Base-by-base conservation (phyloP, 768 basidiomycete species). In the Auricularia heimuer region DNA sequence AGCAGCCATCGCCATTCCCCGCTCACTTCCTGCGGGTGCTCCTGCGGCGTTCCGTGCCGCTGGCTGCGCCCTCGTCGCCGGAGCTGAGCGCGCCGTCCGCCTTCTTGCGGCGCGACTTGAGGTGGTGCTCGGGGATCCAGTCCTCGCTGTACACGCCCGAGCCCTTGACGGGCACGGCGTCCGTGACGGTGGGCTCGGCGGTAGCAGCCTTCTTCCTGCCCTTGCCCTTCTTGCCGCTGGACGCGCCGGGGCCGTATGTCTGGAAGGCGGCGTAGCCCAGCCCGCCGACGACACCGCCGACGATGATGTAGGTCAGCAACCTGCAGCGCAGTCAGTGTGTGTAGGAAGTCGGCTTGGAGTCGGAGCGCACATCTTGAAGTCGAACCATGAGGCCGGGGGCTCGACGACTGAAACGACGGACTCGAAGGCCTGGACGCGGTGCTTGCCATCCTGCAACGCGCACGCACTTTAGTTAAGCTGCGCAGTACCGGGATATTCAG, bases 101-200 rank as follows among this genome's bases (percentile, higher is more conserved):
- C 71, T 80, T 80, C 67, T 81, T 80, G 69, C 82, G 84, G 44
- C 74, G 65, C 74, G 89, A 89, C 78, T 83, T 88, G 67, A 92
- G 77, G 70, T 93, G 92, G 71, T 92, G 89, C 68, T 89, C 88
- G n/a, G 92, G 92, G 69, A 94, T 94, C 92, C 92, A 94, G 71
- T 94, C 92, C 71, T 93, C 89, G 70, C 90, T 85, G 69, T 93
- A 92, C 54, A 85, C 86, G 45, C 85, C 82, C 2, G 85, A 80
- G 42, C 85, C 84, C 29, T 84, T 84, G 37, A 82, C 80, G 8
- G 88, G 83, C 3, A 83, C 75, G 65, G 82, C 85, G 63, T 83
- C 78, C 4, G 79, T 71, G 7, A 76, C 66, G 24, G 7, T 80
- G 69, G 1, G 77, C 56, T 60, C 56, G 56, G 24, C 29, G 2